Evolutionary conservation across 345 rosid species (phyloP).

Genomic region (Pelargonium nanum): DNA sequence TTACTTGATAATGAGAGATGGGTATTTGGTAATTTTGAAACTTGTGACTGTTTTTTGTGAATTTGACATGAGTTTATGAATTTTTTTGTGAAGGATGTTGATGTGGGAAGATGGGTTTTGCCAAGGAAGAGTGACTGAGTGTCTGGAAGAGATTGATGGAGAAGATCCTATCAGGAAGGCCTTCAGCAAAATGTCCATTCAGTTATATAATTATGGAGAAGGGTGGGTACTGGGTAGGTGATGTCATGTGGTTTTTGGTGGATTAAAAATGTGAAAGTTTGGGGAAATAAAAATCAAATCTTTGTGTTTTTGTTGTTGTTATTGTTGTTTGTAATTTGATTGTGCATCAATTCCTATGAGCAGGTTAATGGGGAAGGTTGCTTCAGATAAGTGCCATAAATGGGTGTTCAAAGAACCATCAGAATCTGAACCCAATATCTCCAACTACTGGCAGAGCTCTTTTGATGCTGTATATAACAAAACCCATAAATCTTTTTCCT

Average conservation of each 20-base stretch:
- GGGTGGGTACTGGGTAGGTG: slow-evolving; percentile 99
- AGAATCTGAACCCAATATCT: slow-evolving; percentile 85
- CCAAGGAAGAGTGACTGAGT: slow-evolving; percentile 66
- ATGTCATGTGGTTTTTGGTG: slow-evolving; percentile 19
- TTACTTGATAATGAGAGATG: background rate
- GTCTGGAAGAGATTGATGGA: slow-evolving; percentile 71
- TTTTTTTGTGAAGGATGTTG: slow-evolving; percentile 62
- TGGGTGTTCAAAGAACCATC: slow-evolving; percentile 99
- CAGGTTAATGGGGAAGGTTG: slow-evolving; percentile 99
- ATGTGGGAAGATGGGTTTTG: slow-evolving; percentile 99
- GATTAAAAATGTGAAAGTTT: background rate
- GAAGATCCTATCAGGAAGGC: slow-evolving; percentile 95
- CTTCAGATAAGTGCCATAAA: slow-evolving; percentile 98
- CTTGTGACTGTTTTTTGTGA: too few relatives aligned
- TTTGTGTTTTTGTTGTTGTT: background rate
- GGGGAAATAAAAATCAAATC: background rate
- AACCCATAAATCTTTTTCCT: background rate
- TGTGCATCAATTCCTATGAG: background rate
- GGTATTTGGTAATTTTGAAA: slow-evolving; percentile 5
- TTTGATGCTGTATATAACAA: slow-evolving; percentile 75
- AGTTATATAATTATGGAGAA: slow-evolving; percentile 99
- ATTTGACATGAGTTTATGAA: too few relatives aligned
- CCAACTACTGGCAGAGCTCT: slow-evolving; percentile 99
- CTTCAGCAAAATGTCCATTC: slow-evolving; percentile 99
- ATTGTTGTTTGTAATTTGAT: slow-evolving; percentile 7